Conservation (phyloP, 495 filamentous ascomycete genomes). For the Aspergillus coremiiformis region DNA sequence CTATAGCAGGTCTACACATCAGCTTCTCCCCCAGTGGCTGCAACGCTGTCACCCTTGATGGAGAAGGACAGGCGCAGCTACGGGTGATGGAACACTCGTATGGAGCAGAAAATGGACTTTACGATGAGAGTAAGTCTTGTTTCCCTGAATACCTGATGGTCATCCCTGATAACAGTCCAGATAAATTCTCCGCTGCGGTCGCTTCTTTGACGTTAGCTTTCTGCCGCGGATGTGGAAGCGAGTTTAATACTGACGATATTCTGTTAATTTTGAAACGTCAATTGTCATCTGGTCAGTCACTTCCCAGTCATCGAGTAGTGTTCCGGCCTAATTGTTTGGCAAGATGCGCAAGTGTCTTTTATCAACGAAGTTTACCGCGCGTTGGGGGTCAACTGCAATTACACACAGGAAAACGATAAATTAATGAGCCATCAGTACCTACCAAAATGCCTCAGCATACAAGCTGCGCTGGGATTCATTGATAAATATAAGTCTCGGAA, state of each 20-base stretch:
- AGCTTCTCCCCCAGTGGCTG: constrained; percentile 71
- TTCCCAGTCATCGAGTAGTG: neutral
- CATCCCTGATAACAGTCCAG: constrained; percentile 18
- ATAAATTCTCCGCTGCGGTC: constrained; percentile 46
- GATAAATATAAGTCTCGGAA: constrained; percentile 51
- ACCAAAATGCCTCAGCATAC: constrained; percentile 61
- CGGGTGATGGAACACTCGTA: constrained; percentile 50
- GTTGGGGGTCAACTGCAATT: constrained; percentile 62
- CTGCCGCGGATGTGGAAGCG: constrained; percentile 46
- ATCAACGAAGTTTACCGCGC: constrained; percentile 58
- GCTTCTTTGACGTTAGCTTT: constrained; percentile 55
- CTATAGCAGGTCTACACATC: constrained; percentile 50
- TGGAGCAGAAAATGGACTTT: constrained; percentile 29
- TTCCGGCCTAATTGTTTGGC: neutral
- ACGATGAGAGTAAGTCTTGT: constrained; percentile 34
- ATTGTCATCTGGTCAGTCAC: constrained; percentile 42
- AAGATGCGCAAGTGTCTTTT: constrained; percentile 44
- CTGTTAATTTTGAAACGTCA: constrained; percentile 52
- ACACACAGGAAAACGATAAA: constrained; percentile 60
- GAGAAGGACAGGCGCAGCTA: constrained; percentile 58
- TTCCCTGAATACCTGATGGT: neutral
- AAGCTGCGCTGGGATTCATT: constrained; percentile 59
- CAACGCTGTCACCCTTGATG: constrained; percentile 54
- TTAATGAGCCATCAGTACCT: constrained; percentile 61
- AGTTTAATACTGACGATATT: constrained; percentile 65